Percentiles rank a stretch among this genome's conserved stretches.
Evolutionary conservation across 106 monocot genomes (phyloP).

Genomic region (Phalaenopsis equestris): DNA sequence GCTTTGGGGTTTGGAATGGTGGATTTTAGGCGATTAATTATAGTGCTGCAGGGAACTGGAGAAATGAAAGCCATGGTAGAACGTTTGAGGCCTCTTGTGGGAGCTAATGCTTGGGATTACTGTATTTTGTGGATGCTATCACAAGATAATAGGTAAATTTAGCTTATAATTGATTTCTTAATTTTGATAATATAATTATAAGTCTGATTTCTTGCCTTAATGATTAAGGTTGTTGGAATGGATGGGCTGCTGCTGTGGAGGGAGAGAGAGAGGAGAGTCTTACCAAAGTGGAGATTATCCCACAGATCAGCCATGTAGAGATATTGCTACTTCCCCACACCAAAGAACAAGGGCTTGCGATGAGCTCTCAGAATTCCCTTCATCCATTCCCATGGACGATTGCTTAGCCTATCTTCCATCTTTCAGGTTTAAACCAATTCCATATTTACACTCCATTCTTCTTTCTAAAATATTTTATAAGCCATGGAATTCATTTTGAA

Average conservation of each 20-base stretch:
- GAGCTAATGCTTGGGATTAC: slow-evolving; percentile 67
- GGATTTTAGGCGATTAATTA: background rate
- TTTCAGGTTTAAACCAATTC: background rate
- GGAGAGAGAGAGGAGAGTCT: slow-evolving; percentile 21
- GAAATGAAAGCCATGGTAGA: slow-evolving; percentile 26
- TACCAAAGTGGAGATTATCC: background rate
- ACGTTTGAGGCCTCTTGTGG: slow-evolving; percentile 59
- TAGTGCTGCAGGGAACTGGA: background rate
- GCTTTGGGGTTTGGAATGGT: background rate
- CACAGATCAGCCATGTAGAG: slow-evolving; percentile 24
- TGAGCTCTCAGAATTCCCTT: slow-evolving; percentile 34
- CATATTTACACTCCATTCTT: background rate
- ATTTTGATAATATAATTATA: too few relatives aligned
- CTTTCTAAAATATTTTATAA: background rate
- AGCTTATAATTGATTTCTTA: too few relatives aligned
- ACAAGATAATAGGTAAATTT: slow-evolving; percentile 49
- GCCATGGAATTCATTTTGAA: background rate
- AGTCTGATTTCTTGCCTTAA: background rate
- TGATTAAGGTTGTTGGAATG: slow-evolving; percentile 28
- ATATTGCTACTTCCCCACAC: slow-evolving; percentile 23
- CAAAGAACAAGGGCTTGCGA: slow-evolving; percentile 40
- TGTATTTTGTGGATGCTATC: slow-evolving; percentile 70
- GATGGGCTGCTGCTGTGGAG: slow-evolving; percentile 50
- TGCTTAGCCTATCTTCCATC: slow-evolving; percentile 10
- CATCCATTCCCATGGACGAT: slow-evolving; percentile 41